phyloP scores from a whole-genome alignment of 106 monocot species.

The Amphibolis antarctica region DNA sequence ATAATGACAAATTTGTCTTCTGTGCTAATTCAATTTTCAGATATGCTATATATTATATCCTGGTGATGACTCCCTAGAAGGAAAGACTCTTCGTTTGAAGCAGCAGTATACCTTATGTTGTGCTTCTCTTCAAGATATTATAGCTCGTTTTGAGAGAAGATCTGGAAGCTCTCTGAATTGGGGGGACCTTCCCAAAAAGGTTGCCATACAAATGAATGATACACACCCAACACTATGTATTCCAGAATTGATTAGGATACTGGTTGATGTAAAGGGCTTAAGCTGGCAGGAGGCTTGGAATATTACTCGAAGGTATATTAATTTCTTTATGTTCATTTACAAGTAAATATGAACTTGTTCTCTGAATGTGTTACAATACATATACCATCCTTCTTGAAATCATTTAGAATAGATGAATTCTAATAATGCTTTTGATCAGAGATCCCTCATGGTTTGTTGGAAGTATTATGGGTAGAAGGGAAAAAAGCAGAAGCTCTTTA shows the following conservation, averaged over 20 bases:
- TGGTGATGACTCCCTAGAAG: conserved; percentile 86
- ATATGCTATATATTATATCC: conserved; percentile 94
- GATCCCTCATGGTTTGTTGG: too few species aligned
- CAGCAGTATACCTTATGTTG: conserved; percentile 97
- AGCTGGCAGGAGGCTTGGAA: conserved; percentile 86
- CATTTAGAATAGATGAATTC: too few species aligned
- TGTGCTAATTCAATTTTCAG: conserved; percentile 14
- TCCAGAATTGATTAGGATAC: conserved; percentile 86
- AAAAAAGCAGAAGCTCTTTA: too few species aligned
- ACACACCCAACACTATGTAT: conserved; percentile 98
- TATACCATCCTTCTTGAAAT: too few species aligned
- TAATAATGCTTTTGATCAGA: too few species aligned
- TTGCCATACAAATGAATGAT: conserved; percentile 99
- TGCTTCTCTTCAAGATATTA: conserved; percentile 96
- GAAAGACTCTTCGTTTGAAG: conserved; percentile 90
- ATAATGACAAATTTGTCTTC: too few species aligned
- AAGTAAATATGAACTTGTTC: background rate
- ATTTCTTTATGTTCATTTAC: background rate
- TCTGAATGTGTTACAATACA: too few species aligned
- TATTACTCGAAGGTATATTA: conserved; percentile 68
- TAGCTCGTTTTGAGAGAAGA: conserved; percentile 87
- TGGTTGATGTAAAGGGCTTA: conserved; percentile 77
- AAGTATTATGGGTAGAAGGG: too few species aligned
- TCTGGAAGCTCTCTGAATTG: conserved; percentile 59
- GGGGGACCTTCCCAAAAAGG: conserved; percentile 84